Percentiles rank a stretch among this genome's conserved stretches.
phyloP scores from a whole-genome alignment of 1,139 yeast species.

The Pichia sp. region DNA sequence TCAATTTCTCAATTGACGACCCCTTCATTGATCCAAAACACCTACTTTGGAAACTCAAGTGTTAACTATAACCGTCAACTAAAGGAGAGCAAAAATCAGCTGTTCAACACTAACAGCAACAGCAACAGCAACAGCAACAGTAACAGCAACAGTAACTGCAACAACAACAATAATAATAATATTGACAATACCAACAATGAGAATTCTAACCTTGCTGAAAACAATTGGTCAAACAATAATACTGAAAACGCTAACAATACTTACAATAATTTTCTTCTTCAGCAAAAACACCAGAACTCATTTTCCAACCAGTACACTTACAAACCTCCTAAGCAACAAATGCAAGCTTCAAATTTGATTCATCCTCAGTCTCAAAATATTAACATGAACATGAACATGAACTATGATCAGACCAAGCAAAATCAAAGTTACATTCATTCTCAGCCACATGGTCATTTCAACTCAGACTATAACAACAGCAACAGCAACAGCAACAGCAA shows the following conservation, averaged over 20 bases:
- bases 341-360: conserved; percentile 12
- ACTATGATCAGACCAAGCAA: not conserved
- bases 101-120: not conserved
- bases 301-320: conserved; percentile 1
- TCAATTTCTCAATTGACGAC: conserved; percentile 12
- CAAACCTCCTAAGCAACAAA: conserved; percentile 5
- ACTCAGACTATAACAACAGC: not conserved
- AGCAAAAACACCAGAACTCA: conserved; percentile 9
- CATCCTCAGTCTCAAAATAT: conserved; percentile 8
- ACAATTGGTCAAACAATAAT: conserved; percentile 6
- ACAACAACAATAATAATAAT: not conserved
- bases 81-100: conserved; percentile 5
- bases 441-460: not conserved
- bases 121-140: not conserved
- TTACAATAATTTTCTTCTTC: conserved; percentile 10
- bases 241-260: conserved; percentile 2
- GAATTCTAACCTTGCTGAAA: not conserved
- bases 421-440: not conserved
- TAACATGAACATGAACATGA: not conserved
- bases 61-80: conserved; percentile 13
- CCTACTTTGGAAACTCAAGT: conserved; percentile 16
- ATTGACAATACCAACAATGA: not conserved
- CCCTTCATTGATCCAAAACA: conserved; percentile 15
- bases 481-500: conserved; percentile 3
- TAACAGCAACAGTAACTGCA: conserved; percentile 4